phyloP scores from a whole-genome alignment of 805 yeast genomes.

The Spathaspora arborariae region DNA sequence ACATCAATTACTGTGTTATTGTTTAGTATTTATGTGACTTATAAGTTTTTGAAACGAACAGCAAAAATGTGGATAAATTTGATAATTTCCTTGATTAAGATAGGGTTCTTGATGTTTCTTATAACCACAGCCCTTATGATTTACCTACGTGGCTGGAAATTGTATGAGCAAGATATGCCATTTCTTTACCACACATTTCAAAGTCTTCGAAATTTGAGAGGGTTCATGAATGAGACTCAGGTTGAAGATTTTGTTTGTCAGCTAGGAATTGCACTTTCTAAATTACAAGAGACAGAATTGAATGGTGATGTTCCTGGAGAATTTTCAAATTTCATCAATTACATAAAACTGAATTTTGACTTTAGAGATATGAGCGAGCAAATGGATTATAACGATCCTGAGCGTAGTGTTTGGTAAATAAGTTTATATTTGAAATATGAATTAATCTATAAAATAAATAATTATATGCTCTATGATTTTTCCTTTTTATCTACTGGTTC shows the following conservation, averaged over 20 bases:
- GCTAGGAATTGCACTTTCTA: neutral
- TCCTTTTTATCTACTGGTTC: neutral
- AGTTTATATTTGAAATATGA: neutral
- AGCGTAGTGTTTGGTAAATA: neutral
- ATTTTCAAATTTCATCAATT: conserved; percentile 1
- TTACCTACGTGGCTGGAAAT: conserved; percentile 20
- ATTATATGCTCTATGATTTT: neutral
- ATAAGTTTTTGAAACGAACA: conserved; percentile 13
- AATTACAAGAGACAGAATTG: neutral
- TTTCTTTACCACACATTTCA: conserved; percentile 5
- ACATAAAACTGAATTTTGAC: neutral
- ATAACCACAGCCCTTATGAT: conserved; percentile 13
- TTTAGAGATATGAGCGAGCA: conserved; percentile 2
- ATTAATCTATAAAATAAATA: neutral
- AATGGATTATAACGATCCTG: conserved; percentile 3
- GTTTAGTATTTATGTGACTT: conserved; percentile 16
- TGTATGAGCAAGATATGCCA: conserved; percentile 16
- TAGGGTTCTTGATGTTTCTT: conserved; percentile 13
- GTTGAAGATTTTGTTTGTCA: neutral
- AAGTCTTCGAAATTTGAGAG: neutral
- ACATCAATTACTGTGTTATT: conserved; percentile 13
- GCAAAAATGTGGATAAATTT: conserved; percentile 20
- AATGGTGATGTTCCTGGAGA: neutral
- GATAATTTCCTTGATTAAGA: conserved; percentile 17
- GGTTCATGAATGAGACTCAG: neutral